Percentiles rank a stretch among this genome's conserved stretches.
phyloP scores from a whole-genome alignment of 805 yeast species.

The Metschnikowia similis region DNA sequence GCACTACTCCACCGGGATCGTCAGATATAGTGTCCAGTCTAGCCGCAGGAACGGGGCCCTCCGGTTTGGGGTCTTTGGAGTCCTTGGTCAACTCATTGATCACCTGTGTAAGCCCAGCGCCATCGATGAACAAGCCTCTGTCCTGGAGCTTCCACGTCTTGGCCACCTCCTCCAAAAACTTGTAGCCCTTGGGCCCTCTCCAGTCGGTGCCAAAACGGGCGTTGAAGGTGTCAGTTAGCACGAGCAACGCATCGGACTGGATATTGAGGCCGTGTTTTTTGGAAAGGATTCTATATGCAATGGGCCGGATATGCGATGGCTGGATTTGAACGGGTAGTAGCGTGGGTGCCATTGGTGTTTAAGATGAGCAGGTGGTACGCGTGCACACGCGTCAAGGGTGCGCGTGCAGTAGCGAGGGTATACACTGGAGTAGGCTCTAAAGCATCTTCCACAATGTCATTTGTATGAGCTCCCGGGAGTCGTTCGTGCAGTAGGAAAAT shows the following conservation, averaged over 20 bases:
- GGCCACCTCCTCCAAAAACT: slow-evolving; percentile 73
- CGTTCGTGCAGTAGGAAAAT: too few species aligned
- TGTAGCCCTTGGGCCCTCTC: slow-evolving; percentile 63
- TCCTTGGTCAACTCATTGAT: slow-evolving; percentile 48
- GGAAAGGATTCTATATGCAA: slow-evolving; percentile 85
- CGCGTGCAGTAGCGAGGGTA: neutral
- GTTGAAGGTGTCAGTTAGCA: slow-evolving; percentile 73
- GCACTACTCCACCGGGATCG: slow-evolving; percentile 9
- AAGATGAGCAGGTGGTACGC: neutral
- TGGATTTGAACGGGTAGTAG: slow-evolving; percentile 70
- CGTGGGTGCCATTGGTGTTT: slow-evolving; percentile 11
- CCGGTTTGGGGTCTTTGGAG: neutral
- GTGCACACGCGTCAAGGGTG: neutral
- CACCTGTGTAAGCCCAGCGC: slow-evolving; percentile 60
- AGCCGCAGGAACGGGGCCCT: slow-evolving; percentile 10
- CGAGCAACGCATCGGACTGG: slow-evolving; percentile 75
- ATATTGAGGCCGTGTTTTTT: slow-evolving; percentile 90
- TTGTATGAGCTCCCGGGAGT: too few species aligned
- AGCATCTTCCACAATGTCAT: too few species aligned
- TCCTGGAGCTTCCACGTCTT: slow-evolving; percentile 85
- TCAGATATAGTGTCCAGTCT: slow-evolving; percentile 21
- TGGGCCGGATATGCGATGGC: slow-evolving; percentile 81
- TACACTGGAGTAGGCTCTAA: too few species aligned
- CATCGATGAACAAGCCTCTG: slow-evolving; percentile 80
- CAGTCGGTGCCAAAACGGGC: slow-evolving; percentile 79